These are phyloP conservation scores for Metarhizium robertsii DNA, from an alignment of 2,329 filamentous ascomycete genomes.

Conservation along the genomic window DNA sequence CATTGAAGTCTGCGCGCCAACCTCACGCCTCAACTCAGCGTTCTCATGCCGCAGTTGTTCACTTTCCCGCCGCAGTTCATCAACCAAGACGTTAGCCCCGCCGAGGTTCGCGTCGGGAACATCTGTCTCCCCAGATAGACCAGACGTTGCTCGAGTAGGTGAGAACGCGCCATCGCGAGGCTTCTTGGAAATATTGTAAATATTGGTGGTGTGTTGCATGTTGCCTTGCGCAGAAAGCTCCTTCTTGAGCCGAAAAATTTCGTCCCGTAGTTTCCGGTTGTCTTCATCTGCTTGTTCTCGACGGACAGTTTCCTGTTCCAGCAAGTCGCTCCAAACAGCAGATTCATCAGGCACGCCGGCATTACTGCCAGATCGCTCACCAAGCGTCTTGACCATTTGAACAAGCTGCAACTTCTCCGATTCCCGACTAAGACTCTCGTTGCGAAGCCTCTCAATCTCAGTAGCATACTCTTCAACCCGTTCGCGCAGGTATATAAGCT, in stretches of 20 bases:
- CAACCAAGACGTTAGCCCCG: slow-evolving; percentile 57
- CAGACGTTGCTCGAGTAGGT: slow-evolving; percentile 40
- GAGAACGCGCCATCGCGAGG: slow-evolving; percentile 33
- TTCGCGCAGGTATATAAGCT: slow-evolving; percentile 76
- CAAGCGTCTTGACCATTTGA: slow-evolving; percentile 59
- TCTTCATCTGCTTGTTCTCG: slow-evolving; percentile 89
- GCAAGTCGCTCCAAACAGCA: slow-evolving; percentile 90
- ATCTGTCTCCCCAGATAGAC: slow-evolving; percentile 40
- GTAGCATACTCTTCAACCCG: slow-evolving; percentile 75
- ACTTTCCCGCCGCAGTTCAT: slow-evolving; percentile 61
- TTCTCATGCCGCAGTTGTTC: slow-evolving; percentile 86
- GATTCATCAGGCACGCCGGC: slow-evolving; percentile 51
- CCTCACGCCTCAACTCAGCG: slow-evolving; percentile 80
- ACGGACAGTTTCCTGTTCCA: slow-evolving; percentile 83
- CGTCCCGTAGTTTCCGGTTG: slow-evolving; percentile 72
- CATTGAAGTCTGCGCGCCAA: slow-evolving; percentile 95
- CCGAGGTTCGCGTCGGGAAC: slow-evolving; percentile 43
- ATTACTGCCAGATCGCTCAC: slow-evolving; percentile 38
- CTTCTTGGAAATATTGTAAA: slow-evolving; percentile 55
- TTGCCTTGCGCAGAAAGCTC: slow-evolving; percentile 32
- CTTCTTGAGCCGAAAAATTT: slow-evolving; percentile 64
- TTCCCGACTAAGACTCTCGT: slow-evolving; percentile 70
- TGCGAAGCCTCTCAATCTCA: slow-evolving; percentile 72
- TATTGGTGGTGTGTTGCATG: slow-evolving; percentile 53
- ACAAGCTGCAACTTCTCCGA: slow-evolving; percentile 79